Evolutionary conservation across 2,329 filamentous ascomycete species (phyloP), one percentile per base, ranked within the genome.

Genomic region (Basipetospora sp.): DNA sequence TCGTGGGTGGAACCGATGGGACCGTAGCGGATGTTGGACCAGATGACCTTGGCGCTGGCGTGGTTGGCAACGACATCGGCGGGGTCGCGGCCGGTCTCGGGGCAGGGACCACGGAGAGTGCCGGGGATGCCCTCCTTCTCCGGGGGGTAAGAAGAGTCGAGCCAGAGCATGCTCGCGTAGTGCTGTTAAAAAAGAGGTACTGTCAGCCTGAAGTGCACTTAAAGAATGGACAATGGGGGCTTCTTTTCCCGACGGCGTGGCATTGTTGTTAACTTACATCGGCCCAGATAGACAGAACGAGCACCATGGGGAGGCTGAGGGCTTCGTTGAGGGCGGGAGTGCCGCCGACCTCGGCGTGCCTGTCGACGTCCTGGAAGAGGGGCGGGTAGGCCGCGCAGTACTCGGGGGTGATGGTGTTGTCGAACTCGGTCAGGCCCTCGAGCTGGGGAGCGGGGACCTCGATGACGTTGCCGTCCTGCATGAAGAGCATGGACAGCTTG

Each of bases 151-250:
- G 61, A 69, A 42, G 69, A 71, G 62, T 84, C 79, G 48, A 85
- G 69, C 80, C 80, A 84, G 49, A 79, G 68, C 77, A 84, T 83
- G 59, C 77, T 67, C 49, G 70, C 59, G 41, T 69, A 56, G 56
- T 80, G 69, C 44, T 46, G 10, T 4, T 34, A 29, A 17, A 19
- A 11, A n/a, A 28, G 14, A 18, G 22, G n/a, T n/a, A 25, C 18
- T 11, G 10, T 25, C 19, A 28, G 16, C n/a, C n/a, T 11, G 27
- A 14, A 29, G 11, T 14, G 27, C 11, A 29, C 5, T 29, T 11
- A 11, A 29, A 14, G 27, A 29, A 29, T 15, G 8, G 9, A 30
- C 6, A 14, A 30, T 30, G 28, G 14, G 11, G 28, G 2, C 8
- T n/a, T n/a, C n/a, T n/a, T n/a, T 27, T 26, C 30, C 14, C 9